Evolutionary conservation across 2,329 filamentous ascomycete species (phyloP).

Genomic region (Polytolypa hystricis): DNA sequence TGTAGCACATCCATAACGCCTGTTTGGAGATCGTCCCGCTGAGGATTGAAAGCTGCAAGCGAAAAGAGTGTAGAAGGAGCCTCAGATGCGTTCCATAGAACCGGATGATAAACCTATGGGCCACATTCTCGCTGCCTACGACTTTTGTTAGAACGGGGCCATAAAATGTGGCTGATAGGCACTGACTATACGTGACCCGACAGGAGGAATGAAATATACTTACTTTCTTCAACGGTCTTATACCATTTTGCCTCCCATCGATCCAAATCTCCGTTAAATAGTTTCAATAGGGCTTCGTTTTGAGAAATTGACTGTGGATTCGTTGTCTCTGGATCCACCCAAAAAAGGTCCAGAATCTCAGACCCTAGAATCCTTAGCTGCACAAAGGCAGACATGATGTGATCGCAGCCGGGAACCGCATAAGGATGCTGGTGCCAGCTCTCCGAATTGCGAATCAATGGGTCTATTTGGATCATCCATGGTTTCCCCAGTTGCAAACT

Average conservation of each 20-base stretch:
- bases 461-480: conserved; percentile 32
- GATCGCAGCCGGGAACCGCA: conserved; percentile 23
- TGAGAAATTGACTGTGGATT: conserved; percentile 10
- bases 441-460: conserved; percentile 27
- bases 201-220: not conserved
- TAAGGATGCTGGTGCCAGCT: conserved; percentile 23
- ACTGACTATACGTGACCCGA: too few species aligned
- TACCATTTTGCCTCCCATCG: conserved; percentile 14
- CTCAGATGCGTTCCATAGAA: conserved; percentile 32
- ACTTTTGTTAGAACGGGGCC: not conserved
- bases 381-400: conserved; percentile 28
- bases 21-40: conserved; percentile 14
- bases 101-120: conserved; percentile 27
- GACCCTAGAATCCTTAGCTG: conserved; percentile 28
- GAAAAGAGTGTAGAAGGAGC: conserved; percentile 28
- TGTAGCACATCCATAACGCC: conserved; percentile 15
- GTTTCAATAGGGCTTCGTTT: conserved; percentile 12
- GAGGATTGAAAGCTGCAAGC: conserved; percentile 23
- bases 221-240: conserved; percentile 12
- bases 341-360: conserved; percentile 21
- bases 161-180: not conserved
- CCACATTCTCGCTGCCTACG: conserved; percentile 7
- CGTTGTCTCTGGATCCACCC: conserved; percentile 10
- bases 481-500: conserved; percentile 33
- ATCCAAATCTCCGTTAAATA: conserved; percentile 13